A percentile compares a stretch with the other conserved stretches of the same genome.
These are phyloP conservation scores for Clonostachys sp. DNA, from an alignment of 2,329 filamentous ascomycete species.

Conservation along the genomic window DNA sequence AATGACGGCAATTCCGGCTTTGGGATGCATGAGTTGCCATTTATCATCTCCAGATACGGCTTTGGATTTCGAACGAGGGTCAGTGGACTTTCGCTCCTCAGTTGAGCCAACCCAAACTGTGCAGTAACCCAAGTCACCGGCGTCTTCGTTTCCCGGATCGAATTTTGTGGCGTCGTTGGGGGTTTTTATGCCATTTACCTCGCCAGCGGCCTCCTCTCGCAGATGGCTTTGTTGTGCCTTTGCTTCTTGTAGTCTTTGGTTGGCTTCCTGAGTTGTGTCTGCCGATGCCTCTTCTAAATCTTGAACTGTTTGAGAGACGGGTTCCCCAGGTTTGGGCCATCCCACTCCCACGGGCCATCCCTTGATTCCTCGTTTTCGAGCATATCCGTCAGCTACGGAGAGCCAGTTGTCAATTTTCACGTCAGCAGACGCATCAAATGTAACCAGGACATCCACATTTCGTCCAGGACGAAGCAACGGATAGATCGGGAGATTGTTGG, in stretches of 20 bases:
- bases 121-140: conserved; percentile 77
- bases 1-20: conserved; percentile 82
- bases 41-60: conserved; percentile 58
- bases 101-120: conserved; percentile 92
- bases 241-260: conserved; percentile 59
- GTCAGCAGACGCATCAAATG: conserved; percentile 93
- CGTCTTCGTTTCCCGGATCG: conserved; percentile 34
- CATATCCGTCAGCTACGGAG: conserved; percentile 89
- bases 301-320: conserved; percentile 53
- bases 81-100: conserved; percentile 59
- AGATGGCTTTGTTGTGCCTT: conserved; percentile 35
- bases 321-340: conserved; percentile 68
- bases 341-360: conserved; percentile 95
- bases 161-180: conserved; percentile 27
- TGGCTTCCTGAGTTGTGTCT: conserved; percentile 53
- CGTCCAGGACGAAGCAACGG: conserved; percentile 84
- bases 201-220: conserved; percentile 14
- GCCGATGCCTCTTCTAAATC: conserved; percentile 65
- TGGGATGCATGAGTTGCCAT: conserved; percentile 63
- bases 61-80: conserved; percentile 48
- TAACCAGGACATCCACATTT: conserved; percentile 83
- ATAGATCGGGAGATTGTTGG: conserved; percentile 95
- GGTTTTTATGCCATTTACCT: conserved; percentile 11
- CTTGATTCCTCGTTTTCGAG: conserved; percentile 81
- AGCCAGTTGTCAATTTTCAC: conserved; percentile 96